Percentiles rank a stretch among this genome's conserved stretches.
These are phyloP conservation scores for Pseudotsuga menziesii DNA, from an alignment of 75 land plant genomes.

Conservation along the genomic window DNA sequence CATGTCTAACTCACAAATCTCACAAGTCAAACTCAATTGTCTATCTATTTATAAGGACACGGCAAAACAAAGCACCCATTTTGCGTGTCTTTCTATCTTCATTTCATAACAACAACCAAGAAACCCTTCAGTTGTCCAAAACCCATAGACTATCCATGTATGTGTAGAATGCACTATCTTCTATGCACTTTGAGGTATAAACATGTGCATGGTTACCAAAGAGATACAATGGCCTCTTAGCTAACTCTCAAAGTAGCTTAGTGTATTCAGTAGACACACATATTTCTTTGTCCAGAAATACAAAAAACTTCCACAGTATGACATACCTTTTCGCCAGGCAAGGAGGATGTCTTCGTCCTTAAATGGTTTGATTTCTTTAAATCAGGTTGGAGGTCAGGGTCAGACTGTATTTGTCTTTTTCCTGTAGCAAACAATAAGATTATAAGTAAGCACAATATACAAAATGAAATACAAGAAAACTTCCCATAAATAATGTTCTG, in stretches of 20 bases:
- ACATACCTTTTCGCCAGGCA: neutral
- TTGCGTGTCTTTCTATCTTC: too few relatives aligned
- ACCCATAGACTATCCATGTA: too few relatives aligned
- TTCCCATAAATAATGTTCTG: neutral
- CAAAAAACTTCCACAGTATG: neutral
- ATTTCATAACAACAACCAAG: too few relatives aligned
- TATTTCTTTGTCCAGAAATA: neutral
- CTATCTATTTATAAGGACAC: too few relatives aligned
- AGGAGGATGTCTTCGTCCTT: neutral
- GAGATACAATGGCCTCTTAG: neutral
- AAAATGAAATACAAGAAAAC: neutral
- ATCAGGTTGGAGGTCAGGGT: neutral
- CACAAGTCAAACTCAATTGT: too few relatives aligned
- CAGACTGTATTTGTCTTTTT: neutral
- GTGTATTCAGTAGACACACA: neutral
- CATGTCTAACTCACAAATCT: too few relatives aligned
- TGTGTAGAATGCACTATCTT: too few relatives aligned
- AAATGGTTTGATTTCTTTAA: neutral
- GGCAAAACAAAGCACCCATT: too few relatives aligned
- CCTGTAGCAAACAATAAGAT: neutral
- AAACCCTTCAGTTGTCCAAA: too few relatives aligned
- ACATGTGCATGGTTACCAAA: too few relatives aligned
- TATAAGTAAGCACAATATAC: neutral
- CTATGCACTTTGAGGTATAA: too few relatives aligned
- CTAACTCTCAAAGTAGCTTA: neutral